A percentile compares a stretch with the other conserved stretches of the same genome.
These are phyloP conservation scores for Penicillium crystallinum DNA, from an alignment of 495 filamentous ascomycete species.

Conservation along the genomic window DNA sequence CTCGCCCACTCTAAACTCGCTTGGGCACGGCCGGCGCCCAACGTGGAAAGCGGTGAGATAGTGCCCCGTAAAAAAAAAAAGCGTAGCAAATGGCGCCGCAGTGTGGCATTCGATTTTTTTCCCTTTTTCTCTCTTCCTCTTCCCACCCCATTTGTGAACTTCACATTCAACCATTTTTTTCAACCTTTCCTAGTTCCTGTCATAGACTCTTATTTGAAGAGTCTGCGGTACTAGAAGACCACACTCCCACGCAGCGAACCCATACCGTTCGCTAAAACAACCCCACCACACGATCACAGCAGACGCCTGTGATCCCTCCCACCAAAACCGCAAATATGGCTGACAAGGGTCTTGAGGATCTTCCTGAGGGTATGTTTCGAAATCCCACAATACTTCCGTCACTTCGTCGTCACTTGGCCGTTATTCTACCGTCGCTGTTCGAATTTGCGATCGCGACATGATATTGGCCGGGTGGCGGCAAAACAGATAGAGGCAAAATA, in stretches of 20 bases:
- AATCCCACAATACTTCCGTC: background rate
- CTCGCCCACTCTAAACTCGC: slow-evolving; percentile 3
- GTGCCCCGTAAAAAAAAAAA: slow-evolving; percentile 31
- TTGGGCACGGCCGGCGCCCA: slow-evolving; percentile 1
- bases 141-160: slow-evolving; percentile 32
- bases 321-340: slow-evolving; percentile 81
- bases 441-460: slow-evolving; percentile 2
- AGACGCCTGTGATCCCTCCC: slow-evolving; percentile 67
- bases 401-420: background rate
- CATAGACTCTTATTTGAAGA: slow-evolving; percentile 31
- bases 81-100: slow-evolving; percentile 24
- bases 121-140: slow-evolving; percentile 33
- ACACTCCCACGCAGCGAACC: slow-evolving; percentile 20
- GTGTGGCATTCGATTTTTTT: slow-evolving; percentile 25
- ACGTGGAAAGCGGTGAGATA: slow-evolving; percentile 18
- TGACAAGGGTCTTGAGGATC: slow-evolving; percentile 94
- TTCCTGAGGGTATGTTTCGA: slow-evolving; percentile 70
- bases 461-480: slow-evolving; percentile 19
- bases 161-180: slow-evolving; percentile 26
- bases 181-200: slow-evolving; percentile 22
- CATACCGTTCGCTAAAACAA: slow-evolving; percentile 38
- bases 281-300: slow-evolving; percentile 52
- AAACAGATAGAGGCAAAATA: background rate
- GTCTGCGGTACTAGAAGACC: slow-evolving; percentile 37
- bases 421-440: background rate